phyloP scores from a whole-genome alignment of 2,329 filamentous ascomycete species.

The Neonectria magnoliae region DNA sequence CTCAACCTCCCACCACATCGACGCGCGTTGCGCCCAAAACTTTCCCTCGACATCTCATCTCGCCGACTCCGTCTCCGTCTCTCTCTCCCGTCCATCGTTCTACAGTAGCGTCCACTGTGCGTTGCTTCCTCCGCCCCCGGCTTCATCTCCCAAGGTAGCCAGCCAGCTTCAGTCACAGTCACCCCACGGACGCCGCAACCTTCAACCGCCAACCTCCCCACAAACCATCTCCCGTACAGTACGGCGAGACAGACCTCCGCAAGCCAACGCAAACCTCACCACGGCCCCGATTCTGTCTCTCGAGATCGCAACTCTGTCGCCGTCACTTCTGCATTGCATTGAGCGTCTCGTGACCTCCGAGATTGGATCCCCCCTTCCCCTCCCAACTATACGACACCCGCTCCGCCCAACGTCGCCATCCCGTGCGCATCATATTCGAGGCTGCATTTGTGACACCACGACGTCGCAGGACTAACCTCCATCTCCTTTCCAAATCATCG shows the following conservation, averaged over 20 bases:
- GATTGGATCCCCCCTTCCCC: constrained; percentile 38
- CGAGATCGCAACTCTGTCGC: constrained; percentile 28
- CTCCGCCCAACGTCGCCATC: constrained; percentile 25
- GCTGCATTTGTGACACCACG: constrained; percentile 26
- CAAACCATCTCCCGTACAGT: constrained; percentile 24
- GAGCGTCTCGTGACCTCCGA: constrained; percentile 35
- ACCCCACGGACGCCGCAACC: constrained; percentile 34
- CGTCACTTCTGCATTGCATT: constrained; percentile 23
- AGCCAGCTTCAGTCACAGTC: constrained; percentile 22
- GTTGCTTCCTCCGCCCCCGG: constrained; percentile 36
- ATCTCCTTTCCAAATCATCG: constrained; percentile 19
- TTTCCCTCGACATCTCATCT: background rate
- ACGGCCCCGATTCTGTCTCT: constrained; percentile 17
- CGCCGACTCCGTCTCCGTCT: background rate
- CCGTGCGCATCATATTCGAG: constrained; percentile 32
- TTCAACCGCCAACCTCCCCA: constrained; percentile 32
- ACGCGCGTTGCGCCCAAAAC: constrained; percentile 11
- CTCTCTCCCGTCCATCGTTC: constrained; percentile 5
- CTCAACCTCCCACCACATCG: constrained; percentile 6
- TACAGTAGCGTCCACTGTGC: constrained; percentile 29
- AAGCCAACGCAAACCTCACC: constrained; percentile 17
- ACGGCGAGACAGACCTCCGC: constrained; percentile 22
- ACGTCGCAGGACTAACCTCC: constrained; percentile 10
- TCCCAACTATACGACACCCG: constrained; percentile 21
- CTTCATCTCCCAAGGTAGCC: constrained; percentile 17